Evolutionary conservation across 305 asterid species (phyloP).

Genomic region (Fraxinus ornus): DNA sequence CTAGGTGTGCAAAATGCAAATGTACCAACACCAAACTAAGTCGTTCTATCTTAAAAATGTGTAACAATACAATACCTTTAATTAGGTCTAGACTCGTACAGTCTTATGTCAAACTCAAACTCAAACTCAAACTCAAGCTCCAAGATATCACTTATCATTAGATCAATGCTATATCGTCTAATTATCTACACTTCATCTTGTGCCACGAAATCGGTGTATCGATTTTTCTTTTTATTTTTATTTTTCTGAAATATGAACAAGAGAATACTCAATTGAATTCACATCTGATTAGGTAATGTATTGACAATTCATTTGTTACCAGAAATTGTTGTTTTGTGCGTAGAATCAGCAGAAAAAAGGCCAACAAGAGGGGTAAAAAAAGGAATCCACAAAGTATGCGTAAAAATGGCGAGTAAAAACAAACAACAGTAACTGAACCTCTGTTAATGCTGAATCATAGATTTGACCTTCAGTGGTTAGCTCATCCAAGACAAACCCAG

Average conservation of each 20-base stretch:
- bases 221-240: neutral
- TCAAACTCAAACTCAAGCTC: neutral
- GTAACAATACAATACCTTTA: neutral
- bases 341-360: constrained; percentile 13
- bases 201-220: neutral
- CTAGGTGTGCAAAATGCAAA: neutral
- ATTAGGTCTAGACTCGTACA: neutral
- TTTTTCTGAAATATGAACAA: neutral
- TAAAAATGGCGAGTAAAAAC: constrained; percentile 46
- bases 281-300: constrained; percentile 1
- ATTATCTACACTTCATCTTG: neutral
- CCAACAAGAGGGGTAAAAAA: constrained; percentile 16
- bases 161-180: neutral
- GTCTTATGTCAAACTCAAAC: neutral
- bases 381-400: neutral
- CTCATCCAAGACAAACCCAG: constrained; percentile 31
- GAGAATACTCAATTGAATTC: neutral
- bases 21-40: neutral
- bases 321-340: constrained; percentile 24
- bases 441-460: constrained; percentile 45
- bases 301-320: constrained; percentile 25
- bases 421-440: constrained; percentile 48
- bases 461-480: constrained; percentile 50
- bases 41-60: neutral
- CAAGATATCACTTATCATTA: neutral